Evolutionary conservation across 371 early-diverging fungal species (phyloP), one percentile per base, ranked within the genome.

Genomic region (Lichtheimia ornata): DNA sequence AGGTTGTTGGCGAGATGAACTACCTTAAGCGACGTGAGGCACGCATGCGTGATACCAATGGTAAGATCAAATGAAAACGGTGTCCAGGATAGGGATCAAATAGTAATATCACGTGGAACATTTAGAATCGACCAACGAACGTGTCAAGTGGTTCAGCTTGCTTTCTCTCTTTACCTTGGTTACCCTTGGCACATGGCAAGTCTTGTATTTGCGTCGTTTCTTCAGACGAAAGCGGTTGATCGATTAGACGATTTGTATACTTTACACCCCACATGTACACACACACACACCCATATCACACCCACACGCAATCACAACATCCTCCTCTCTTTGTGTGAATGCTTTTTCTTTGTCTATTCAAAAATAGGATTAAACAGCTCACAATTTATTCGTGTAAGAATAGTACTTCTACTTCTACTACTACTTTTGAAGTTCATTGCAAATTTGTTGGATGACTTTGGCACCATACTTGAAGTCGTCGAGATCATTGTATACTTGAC

Each of bases 41-140:
- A 58, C 77, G 74, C 45, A 86, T 96, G 88, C 83, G 96, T 62
- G 88, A 94, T 65, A 89, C 93, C 25, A 97, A 95, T 72, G 97
- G 94, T 93, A 81, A 70, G 70, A 25, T 56, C 41, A 20, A 25
- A 14, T 12, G 6, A 20, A 35, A 42, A 41, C 22, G 40, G 42
- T 20, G 9, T 52, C 22, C 2, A 4, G 61, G 22, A 42, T 25
- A 44, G 24, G 22, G 14, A 17, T 17, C 28, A 6, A 20, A 11
- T 22, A 22, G 22, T 22, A 22, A 22, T 22, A 22, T 24, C 11
- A 27, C 13, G 18, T 41, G 28, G 28, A 53, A 47, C 11, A 20
- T 52, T 13, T 59, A 90, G 89, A 94, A 75, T 84, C 88, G 1
- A 93, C 92, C 22, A 93, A 93, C 68, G 81, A 83, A 20, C 85